Evolutionary conservation across 257 asterid species (phyloP).

Genomic region (Haberlea rhodopensis): DNA sequence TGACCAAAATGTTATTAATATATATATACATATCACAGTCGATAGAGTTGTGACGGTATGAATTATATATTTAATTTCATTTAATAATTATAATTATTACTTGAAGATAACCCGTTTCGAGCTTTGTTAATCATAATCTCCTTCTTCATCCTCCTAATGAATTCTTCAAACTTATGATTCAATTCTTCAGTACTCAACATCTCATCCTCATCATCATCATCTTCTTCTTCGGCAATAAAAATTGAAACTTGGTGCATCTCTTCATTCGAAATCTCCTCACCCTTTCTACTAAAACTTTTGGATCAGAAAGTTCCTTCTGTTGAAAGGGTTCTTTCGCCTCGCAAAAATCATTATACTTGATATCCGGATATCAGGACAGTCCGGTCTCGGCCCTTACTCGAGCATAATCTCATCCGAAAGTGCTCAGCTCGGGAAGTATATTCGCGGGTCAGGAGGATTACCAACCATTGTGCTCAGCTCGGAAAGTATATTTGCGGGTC

Average conservation of each 20-base stretch:
- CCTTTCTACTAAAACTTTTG: background rate
- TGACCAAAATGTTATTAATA: no score
- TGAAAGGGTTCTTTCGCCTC: background rate
- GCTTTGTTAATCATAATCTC: constrained; percentile 36
- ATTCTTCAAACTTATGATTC: constrained; percentile 44
- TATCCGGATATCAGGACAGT: no score
- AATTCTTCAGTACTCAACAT: constrained; percentile 39
- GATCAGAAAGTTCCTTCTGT: background rate
- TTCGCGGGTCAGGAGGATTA: no score
- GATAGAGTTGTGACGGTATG: background rate
- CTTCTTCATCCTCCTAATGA: constrained; percentile 45
- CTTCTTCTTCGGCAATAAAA: background rate
- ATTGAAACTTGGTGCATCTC: background rate
- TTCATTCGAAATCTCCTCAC: background rate
- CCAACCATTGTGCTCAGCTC: no score
- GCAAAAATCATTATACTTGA: background rate
- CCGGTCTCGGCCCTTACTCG: no score
- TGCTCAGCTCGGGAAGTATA: no score
- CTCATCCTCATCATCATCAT: constrained; percentile 20
- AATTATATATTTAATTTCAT: no score
- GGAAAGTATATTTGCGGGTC: no score
- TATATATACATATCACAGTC: no score
- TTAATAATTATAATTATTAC: background rate
- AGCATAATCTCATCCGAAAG: no score
- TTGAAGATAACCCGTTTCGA: background rate